Base-by-base conservation (phyloP, 2,329 filamentous ascomycete genomes). In the Diaporthe vaccinii region DNA sequence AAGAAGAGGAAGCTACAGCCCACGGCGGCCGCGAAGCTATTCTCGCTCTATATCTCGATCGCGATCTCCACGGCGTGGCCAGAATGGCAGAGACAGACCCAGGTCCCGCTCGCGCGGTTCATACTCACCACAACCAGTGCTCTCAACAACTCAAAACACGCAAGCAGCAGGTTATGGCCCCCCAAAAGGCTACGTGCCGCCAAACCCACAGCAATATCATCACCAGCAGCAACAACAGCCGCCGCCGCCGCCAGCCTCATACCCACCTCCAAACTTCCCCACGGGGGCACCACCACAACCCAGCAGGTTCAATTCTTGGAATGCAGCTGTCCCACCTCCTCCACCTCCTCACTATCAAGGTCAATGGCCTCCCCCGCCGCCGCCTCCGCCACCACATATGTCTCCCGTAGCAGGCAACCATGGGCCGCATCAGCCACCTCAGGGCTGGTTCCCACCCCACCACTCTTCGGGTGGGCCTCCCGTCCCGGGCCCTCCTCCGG, bases 311-410 rank as follows among this genome's bases (percentile, higher is more conserved):
- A 69, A 71, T 58, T 65, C 62, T 36, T 77, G 76, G 76, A 77
- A 74, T 31, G 71, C 61, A 15, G 65, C 34, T 28, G 49, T 68
- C 15, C 80, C 77, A n/a, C 80, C 82, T n/a, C 82, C 81, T 5
- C 85, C 83, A 8, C 84, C 84, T 14, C 78, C 78, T 20, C 84
- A 84, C 7, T 87, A 84, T 70, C 81, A 83, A 67, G 86, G 85
- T 3, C 82, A 83, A 15, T 88, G 86, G 86, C 86, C 83, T 10
- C 82, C 82, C 9, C 80, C 83, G 4, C 84, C 84, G 10, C 84
- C 85, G 2, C 82, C 82, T 0, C 83, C 82, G 1, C 81, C 81
- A 34, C 76, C 72, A 17, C 67, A 61, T 25, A 71, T 61, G 41
- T 25, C 53, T 31, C 53, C 70, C 20, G 36, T 34, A 15, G 39